phyloP scores from a whole-genome alignment of 352 stramenopile species.

The Phytophthora litchii region DNA sequence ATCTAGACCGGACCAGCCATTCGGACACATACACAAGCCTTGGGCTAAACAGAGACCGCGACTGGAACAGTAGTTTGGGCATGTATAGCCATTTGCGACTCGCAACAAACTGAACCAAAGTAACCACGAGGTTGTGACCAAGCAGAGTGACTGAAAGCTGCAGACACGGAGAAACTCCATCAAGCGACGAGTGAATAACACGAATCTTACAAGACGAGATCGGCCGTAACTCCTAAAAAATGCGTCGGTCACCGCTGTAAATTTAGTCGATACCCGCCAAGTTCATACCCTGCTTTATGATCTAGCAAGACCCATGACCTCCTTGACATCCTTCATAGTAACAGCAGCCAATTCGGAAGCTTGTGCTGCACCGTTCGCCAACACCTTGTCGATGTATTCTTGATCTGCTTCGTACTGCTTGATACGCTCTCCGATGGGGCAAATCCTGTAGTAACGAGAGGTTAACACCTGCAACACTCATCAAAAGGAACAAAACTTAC shows the following conservation, averaged over 20 bases:
- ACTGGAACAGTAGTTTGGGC: slow-evolving; percentile 73
- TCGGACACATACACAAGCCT: slow-evolving; percentile 61
- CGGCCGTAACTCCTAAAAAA: slow-evolving; percentile 19
- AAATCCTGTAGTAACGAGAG: slow-evolving; percentile 62
- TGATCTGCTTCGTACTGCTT: slow-evolving; percentile 91
- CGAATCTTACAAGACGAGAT: slow-evolving; percentile 16
- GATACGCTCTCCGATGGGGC: slow-evolving; percentile 95
- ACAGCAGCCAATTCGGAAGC: slow-evolving; percentile 63
- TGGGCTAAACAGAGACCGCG: slow-evolving; percentile 66
- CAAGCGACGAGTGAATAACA: slow-evolving; percentile 16
- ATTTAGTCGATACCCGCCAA: slow-evolving; percentile 23
- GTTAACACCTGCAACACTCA: slow-evolving; percentile 8
- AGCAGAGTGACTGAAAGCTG: neutral
- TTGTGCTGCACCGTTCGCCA: slow-evolving; percentile 85
- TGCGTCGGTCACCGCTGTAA: slow-evolving; percentile 18
- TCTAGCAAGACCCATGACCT: slow-evolving; percentile 64
- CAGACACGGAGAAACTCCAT: slow-evolving; percentile 11
- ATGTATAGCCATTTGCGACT: slow-evolving; percentile 44
- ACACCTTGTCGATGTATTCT: slow-evolving; percentile 88
- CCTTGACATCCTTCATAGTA: slow-evolving; percentile 82
- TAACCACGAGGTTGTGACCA: slow-evolving; percentile 10
- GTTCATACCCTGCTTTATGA: slow-evolving; percentile 6
- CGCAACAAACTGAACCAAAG: slow-evolving; percentile 15
- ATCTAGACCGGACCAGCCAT: slow-evolving; percentile 52
- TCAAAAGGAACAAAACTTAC: slow-evolving; percentile 34